These are phyloP conservation scores for Sordariomycetes sp. DNA, from an alignment of 2,329 filamentous ascomycete species.

Conservation along the genomic window DNA sequence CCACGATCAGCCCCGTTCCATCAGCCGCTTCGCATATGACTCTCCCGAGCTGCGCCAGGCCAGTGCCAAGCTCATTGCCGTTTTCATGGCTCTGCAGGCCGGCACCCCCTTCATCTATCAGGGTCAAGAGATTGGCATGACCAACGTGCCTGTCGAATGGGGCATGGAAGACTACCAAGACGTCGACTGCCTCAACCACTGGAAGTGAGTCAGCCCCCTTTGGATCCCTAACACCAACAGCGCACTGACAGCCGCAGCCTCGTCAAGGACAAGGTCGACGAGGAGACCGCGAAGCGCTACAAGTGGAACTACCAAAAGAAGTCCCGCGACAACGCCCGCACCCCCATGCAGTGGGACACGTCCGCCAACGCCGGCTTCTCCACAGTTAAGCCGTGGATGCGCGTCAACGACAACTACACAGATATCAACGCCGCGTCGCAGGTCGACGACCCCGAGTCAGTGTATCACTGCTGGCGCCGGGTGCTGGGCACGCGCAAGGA, in stretches of 20 bases:
- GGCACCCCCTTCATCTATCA: conserved; percentile 63
- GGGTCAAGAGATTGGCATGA: conserved; percentile 60
- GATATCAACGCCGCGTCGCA: conserved; percentile 55
- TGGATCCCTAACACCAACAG: neutral
- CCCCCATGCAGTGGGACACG: conserved; percentile 64
- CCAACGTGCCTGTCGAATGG: conserved; percentile 53
- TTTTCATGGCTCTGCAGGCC: conserved; percentile 45
- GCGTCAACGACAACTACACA: conserved; percentile 52
- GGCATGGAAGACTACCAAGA: conserved; percentile 60
- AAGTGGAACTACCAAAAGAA: conserved; percentile 43
- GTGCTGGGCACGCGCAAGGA: conserved; percentile 52
- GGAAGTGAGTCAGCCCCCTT: conserved; percentile 22
- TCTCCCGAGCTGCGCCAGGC: conserved; percentile 35
- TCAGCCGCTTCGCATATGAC: conserved; percentile 45
- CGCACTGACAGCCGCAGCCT: conserved; percentile 15
- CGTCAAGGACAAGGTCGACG: conserved; percentile 26
- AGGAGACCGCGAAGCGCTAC: conserved; percentile 23
- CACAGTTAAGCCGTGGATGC: conserved; percentile 56
- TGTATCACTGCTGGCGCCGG: conserved; percentile 52
- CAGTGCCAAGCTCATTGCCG: conserved; percentile 51
- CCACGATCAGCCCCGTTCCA: conserved; percentile 54
- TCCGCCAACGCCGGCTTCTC: conserved; percentile 57
- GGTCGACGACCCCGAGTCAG: conserved; percentile 33
- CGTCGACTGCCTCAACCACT: conserved; percentile 47
- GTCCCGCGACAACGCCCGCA: conserved; percentile 60